Conservation (phyloP, 2,329 filamentous ascomycete species). For the Nemania diffusa region DNA sequence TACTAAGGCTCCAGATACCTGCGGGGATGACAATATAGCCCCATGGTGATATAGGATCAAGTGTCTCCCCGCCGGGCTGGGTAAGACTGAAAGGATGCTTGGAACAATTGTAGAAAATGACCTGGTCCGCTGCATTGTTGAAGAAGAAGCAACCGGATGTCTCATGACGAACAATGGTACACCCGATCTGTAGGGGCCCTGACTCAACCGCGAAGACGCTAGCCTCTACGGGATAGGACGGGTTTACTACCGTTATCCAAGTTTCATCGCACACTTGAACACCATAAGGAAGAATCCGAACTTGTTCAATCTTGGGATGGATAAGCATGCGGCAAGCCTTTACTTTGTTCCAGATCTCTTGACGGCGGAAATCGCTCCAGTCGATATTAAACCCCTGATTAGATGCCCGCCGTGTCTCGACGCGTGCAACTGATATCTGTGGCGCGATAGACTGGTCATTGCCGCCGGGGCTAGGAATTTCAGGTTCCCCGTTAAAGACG, state of each 20-base stretch:
- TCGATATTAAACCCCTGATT: not conserved
- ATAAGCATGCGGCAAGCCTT: not conserved
- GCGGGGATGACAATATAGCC: not conserved
- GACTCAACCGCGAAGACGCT: not conserved
- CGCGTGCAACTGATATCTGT: not conserved
- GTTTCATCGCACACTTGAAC: not conserved
- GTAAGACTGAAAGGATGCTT: not conserved
- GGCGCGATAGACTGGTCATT: not conserved
- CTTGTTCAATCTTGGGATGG: not conserved
- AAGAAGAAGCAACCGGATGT: not conserved
- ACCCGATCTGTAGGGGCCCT: not conserved
- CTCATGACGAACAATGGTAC: not conserved
- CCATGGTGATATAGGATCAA: not conserved
- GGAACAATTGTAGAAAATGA: not conserved
- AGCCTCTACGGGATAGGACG: not conserved
- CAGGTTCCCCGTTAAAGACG: too few relatives aligned
- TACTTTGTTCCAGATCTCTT: not conserved
- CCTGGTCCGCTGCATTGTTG: not conserved
- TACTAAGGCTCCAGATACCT: not conserved
- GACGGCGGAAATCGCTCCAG: not conserved
- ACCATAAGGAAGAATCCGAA: constrained; percentile 1
- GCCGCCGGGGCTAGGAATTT: too few relatives aligned
- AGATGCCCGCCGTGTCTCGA: not conserved
- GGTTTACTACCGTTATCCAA: not conserved
- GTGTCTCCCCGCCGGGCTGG: not conserved